Evolutionary conservation across 2,329 filamentous ascomycete genomes (phyloP), one percentile per base, ranked within the genome.

Genomic region (Fusarium phyllophilum): DNA sequence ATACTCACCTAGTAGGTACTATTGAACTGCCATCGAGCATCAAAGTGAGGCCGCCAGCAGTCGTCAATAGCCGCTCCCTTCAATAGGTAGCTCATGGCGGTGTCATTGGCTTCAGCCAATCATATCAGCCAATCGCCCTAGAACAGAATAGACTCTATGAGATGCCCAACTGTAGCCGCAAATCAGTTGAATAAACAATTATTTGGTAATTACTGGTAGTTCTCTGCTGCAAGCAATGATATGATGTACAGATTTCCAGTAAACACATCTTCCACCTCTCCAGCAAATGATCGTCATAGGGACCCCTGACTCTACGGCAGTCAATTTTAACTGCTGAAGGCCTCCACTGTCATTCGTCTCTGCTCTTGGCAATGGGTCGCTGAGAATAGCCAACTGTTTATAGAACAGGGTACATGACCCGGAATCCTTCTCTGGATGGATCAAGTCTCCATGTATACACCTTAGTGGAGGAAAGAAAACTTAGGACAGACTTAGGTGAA

Each of bases 231-330:
- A 66, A 46, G 39, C 60, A 66, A 66, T 51, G 51, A 66, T 36
- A 24, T 60, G 31, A 46, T 52, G 29, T 49, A 22, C 26, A 44
- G 48, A 61, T 31, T 36, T 45, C 26, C 26, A 29, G 24, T 26
- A 58, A 26, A n/a, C n/a, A 45, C n/a, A 46, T 26, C 22, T 31
- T 26, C 31, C 20, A 18, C 18, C 11, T 58, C 41, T 46, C 34
- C 33, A 18, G 34, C 36, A 51, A 49, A 51, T 62, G 66, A 68
- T 68, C 56, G 42, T 26, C 56, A 62, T 55, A 67, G 22, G 33
- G 31, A 68, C 64, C 63, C 66, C 56, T 68, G 66, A 45, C 34
- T 55, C 41, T 24, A 45, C 64, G 48, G 56, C 64, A 67, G 65
- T 45, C 51, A 45, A 44, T 24, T 36, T 49, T 42, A 52, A 62